Evolutionary conservation across 371 early-diverging fungal species (phyloP).

Genomic region (Chytridium lagenaria): DNA sequence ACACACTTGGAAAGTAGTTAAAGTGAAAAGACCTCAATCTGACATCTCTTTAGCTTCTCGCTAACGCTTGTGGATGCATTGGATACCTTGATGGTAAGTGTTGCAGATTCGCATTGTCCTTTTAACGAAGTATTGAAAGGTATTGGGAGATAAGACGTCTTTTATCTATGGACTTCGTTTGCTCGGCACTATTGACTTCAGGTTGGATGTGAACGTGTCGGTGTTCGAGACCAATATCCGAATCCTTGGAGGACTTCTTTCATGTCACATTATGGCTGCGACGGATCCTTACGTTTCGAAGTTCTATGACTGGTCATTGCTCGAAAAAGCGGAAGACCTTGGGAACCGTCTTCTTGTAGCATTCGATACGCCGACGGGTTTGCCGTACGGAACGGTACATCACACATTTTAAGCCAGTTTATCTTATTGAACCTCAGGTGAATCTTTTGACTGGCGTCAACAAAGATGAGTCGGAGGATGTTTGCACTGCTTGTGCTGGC

Average conservation of each 20-base stretch:
- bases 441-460: conserved; percentile 34
- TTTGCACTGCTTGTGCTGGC: conserved; percentile 45
- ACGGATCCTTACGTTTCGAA: conserved; percentile 14
- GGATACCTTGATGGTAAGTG: conserved; percentile 33
- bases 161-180: conserved; percentile 26
- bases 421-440: not conserved
- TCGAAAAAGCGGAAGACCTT: conserved; percentile 32
- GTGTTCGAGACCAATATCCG: conserved; percentile 48
- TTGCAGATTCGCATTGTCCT: not conserved
- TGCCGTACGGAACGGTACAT: conserved; percentile 40
- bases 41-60: conserved; percentile 32
- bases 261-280: conserved; percentile 32
- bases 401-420: not conserved
- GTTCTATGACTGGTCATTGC: conserved; percentile 31
- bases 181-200: conserved; percentile 23
- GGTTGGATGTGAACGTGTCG: conserved; percentile 42
- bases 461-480: conserved; percentile 33
- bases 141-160: conserved; percentile 26
- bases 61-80: conserved; percentile 38
- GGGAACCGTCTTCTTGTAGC: conserved; percentile 33
- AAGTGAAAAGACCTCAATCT: not conserved
- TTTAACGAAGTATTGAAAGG: conserved; percentile 4
- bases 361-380: conserved; percentile 45
- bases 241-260: conserved; percentile 39
- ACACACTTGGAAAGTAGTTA: conserved; percentile 41